Percentiles rank a stretch among this genome's conserved stretches.
phyloP scores from a whole-genome alignment of 225 moss, liverwort and hornwort species.

The Takakia lepidozioides region DNA sequence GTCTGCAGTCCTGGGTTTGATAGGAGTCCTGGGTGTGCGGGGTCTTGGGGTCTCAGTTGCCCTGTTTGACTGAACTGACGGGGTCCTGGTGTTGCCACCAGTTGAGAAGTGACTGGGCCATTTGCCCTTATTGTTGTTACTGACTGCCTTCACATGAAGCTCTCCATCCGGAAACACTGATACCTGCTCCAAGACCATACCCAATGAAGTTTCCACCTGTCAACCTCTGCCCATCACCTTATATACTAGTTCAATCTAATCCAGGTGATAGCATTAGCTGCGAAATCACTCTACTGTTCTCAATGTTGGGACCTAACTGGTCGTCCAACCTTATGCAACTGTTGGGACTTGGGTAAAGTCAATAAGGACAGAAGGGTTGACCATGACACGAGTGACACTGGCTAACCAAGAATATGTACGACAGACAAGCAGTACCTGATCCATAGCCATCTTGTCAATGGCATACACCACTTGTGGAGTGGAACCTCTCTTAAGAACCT shows the following conservation, averaged over 20 bases:
- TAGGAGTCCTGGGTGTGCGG: slow-evolving; percentile 17
- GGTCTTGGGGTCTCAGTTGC: slow-evolving; percentile 4
- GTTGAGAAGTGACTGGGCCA: slow-evolving; percentile 41
- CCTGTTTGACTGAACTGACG: slow-evolving; percentile 27
- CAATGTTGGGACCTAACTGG: too few relatives aligned
- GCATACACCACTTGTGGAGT: slow-evolving; percentile 57
- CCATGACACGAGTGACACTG: too few relatives aligned
- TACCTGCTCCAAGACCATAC: slow-evolving; percentile 45
- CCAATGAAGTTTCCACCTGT: too few relatives aligned
- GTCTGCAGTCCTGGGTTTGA: slow-evolving; percentile 9
- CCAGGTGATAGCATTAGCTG: too few relatives aligned
- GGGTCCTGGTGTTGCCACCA: slow-evolving; percentile 9
- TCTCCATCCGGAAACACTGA: slow-evolving; percentile 81
- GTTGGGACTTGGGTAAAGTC: too few relatives aligned
- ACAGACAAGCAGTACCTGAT: slow-evolving; percentile 47
- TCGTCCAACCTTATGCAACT: too few relatives aligned
- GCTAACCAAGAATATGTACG: too few relatives aligned
- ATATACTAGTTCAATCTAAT: too few relatives aligned
- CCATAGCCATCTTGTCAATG: slow-evolving; percentile 84
- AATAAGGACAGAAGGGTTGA: too few relatives aligned
- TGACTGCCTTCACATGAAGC: slow-evolving; percentile 50
- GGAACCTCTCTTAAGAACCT: slow-evolving; percentile 46
- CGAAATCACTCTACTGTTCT: too few relatives aligned
- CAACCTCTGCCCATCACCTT: too few relatives aligned
- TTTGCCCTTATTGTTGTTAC: slow-evolving; percentile 45